phyloP scores from a whole-genome alignment of 148 eudicot genomes.

The Camellia lanceoleosa region DNA sequence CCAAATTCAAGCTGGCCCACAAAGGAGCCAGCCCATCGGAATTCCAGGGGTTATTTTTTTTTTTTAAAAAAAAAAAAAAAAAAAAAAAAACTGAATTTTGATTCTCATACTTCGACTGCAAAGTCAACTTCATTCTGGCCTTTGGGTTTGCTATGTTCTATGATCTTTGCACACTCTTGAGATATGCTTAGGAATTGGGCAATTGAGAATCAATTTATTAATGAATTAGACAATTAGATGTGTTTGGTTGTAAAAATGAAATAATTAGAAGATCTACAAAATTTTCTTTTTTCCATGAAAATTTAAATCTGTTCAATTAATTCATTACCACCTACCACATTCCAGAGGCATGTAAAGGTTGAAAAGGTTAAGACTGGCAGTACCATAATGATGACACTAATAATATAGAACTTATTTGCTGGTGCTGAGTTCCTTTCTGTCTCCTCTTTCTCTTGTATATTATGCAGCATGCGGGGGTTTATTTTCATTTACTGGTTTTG shows the following conservation, averaged over 20 bases:
- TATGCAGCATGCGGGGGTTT: neutral
- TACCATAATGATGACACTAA: too few relatives aligned
- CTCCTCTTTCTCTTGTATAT: neutral
- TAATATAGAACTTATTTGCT: neutral
- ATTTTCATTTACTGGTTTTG: neutral
- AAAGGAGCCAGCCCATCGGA: neutral
- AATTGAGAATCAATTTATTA: neutral
- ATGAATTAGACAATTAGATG: too few relatives aligned
- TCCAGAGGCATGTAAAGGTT: too few relatives aligned
- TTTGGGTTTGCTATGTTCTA: neutral
- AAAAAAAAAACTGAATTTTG: neutral
- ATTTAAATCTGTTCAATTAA: too few relatives aligned
- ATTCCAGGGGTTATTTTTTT: neutral
- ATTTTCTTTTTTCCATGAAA: too few relatives aligned
- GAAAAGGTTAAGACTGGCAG: too few relatives aligned
- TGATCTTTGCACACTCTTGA: conserved; percentile 1
- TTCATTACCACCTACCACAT: neutral
- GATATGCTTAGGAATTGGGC: neutral
- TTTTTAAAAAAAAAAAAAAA: too few relatives aligned
- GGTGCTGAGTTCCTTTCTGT: neutral
- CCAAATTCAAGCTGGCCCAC: neutral
- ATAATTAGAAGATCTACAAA: too few relatives aligned
- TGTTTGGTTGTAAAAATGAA: too few relatives aligned
- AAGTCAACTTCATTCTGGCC: neutral
- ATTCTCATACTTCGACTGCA: neutral